These are phyloP conservation scores for Wallacemonas collosoma DNA, from an alignment of 208 protist species.

Conservation along the genomic window DNA sequence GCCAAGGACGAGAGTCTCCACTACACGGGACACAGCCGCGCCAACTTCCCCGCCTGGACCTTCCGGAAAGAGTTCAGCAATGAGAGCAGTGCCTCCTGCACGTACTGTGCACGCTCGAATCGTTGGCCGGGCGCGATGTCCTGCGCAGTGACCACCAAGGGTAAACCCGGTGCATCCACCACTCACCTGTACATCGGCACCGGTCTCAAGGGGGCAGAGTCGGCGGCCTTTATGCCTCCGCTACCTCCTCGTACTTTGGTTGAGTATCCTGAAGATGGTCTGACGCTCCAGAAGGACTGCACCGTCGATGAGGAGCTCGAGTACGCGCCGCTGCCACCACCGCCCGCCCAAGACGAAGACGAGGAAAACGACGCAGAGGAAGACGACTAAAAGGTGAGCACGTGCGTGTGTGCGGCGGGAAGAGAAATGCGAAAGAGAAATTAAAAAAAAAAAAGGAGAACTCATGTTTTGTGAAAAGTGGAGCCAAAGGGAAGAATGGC, in stretches of 20 bases:
- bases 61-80: conserved; percentile 85
- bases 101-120: conserved; percentile 80
- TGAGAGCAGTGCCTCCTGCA: conserved; percentile 63
- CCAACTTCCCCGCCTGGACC: conserved; percentile 77
- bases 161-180: conserved; percentile 70
- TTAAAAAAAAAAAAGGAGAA: too few species aligned
- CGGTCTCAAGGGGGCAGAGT: conserved; percentile 75
- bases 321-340: conserved; percentile 78
- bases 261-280: conserved; percentile 76
- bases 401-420: background rate
- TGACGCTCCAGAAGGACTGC: conserved; percentile 79
- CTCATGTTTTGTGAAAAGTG: too few species aligned
- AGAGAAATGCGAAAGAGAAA: too few species aligned
- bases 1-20: conserved; percentile 68
- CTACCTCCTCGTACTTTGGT: conserved; percentile 71
- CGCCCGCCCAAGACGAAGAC: conserved; percentile 39
- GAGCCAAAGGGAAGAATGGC: too few species aligned
- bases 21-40: conserved; percentile 79
- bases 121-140: conserved; percentile 88
- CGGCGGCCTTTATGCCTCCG: conserved; percentile 63
- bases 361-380: conserved; percentile 81
- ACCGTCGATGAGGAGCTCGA: conserved; percentile 88
- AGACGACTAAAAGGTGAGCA: conserved; percentile 18
- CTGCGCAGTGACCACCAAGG: conserved; percentile 69
- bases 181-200: conserved; percentile 86